Evolutionary conservation across 192 early-diverging fungal species (phyloP).

Genomic region (Bifiguratus adelaidae): DNA sequence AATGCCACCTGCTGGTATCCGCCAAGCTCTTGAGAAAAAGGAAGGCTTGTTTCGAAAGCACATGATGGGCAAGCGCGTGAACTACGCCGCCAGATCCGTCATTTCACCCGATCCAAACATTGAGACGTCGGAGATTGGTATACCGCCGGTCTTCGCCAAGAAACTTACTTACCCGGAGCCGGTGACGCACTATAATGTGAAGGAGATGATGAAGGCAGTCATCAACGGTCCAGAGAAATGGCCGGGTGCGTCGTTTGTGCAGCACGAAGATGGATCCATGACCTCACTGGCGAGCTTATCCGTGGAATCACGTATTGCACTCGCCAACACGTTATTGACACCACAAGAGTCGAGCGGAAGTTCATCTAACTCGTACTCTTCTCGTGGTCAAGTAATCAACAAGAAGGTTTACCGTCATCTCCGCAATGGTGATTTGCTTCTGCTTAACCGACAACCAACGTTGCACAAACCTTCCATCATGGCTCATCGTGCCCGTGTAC

Average conservation of each 20-base stretch:
- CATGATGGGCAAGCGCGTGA: conserved; percentile 99
- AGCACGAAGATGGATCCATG: conserved; percentile 91
- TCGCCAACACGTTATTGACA: conserved; percentile 89
- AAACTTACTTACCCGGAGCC: conserved; percentile 97
- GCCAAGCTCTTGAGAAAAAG: conserved; percentile 97
- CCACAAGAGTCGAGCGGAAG: conserved; percentile 47
- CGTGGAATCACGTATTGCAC: conserved; percentile 79
- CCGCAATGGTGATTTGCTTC: conserved; percentile 92
- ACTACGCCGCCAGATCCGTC: conserved; percentile 95
- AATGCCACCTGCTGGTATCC: conserved; percentile 76
- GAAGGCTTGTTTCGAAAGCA: conserved; percentile 98
- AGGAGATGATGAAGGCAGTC: conserved; percentile 81
- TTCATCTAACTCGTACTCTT: conserved; percentile 37
- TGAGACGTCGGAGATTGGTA: conserved; percentile 95
- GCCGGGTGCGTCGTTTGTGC: conserved; percentile 93
- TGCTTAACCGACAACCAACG: conserved; percentile 98
- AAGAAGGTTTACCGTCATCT: conserved; percentile 97
- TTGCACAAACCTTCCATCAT: conserved; percentile 99
- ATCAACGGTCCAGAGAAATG: conserved; percentile 92
- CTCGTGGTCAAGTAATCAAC: conserved; percentile 60
- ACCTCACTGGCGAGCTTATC: conserved; percentile 57
- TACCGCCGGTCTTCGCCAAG: conserved; percentile 91
- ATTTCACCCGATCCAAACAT: conserved; percentile 98
- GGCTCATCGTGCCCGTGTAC: conserved; percentile 89
- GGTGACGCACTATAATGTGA: conserved; percentile 91